A percentile compares a stretch with the other conserved stretches of the same genome.
These are phyloP conservation scores for Nymphaea colorata DNA, from an alignment of 164 flowering plant genomes.

Conservation along the genomic window DNA sequence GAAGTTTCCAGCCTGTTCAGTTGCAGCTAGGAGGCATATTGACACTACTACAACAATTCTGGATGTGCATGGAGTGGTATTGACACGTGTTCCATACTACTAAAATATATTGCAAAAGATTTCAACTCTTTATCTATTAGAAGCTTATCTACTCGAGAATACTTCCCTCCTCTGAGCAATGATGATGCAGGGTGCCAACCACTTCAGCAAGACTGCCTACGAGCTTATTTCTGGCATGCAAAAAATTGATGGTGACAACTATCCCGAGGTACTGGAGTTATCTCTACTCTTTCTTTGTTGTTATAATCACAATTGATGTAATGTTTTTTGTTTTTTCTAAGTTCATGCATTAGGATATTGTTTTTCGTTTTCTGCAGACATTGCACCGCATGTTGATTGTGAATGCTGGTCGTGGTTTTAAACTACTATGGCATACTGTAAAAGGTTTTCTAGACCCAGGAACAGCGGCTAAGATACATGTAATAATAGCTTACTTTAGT, in stretches of 20 bases:
- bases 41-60: conserved; percentile 51
- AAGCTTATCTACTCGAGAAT: neutral
- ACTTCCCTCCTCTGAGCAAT: conserved; percentile 7
- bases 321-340: too few species aligned
- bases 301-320: neutral
- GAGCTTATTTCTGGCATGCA: conserved; percentile 79
- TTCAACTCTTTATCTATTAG: neutral
- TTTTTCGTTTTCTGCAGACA: conserved; percentile 39
- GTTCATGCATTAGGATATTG: neutral
- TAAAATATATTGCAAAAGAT: neutral
- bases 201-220: conserved; percentile 67
- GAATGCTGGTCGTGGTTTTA: conserved; percentile 86
- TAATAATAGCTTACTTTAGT: conserved; percentile 12
- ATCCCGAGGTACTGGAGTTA: conserved; percentile 65
- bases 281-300: neutral
- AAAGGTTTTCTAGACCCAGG: conserved; percentile 75
- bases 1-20: conserved; percentile 78
- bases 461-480: conserved; percentile 84
- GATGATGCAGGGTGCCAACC: conserved; percentile 66
- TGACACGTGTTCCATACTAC: conserved; percentile 4
- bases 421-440: conserved; percentile 65
- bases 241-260: conserved; percentile 80
- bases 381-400: conserved; percentile 81
- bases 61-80: conserved; percentile 82
- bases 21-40: conserved; percentile 63